phyloP scores from a whole-genome alignment of 2,329 filamentous ascomycete genomes.

The Aspergillus fijiensis region DNA sequence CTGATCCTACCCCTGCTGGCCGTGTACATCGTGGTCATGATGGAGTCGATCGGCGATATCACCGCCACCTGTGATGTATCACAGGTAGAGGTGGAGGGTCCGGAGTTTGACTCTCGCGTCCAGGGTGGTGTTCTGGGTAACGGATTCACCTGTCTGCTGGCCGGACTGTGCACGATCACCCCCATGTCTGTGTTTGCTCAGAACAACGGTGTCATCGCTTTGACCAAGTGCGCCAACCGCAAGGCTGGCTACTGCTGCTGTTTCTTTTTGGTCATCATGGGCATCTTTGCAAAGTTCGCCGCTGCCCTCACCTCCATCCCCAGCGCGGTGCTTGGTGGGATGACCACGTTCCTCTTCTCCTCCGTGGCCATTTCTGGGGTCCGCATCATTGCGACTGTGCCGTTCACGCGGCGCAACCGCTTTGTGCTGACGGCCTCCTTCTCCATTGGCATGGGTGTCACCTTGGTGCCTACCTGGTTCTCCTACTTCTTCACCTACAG shows the following conservation, averaged over 20 bases:
- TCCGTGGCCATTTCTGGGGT: constrained; percentile 66
- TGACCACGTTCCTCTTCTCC: constrained; percentile 65
- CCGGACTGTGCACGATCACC: constrained; percentile 64
- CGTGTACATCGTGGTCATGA: constrained; percentile 62
- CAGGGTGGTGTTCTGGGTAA: constrained; percentile 68
- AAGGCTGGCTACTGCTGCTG: constrained; percentile 67
- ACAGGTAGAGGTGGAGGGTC: constrained; percentile 62
- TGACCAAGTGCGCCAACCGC: constrained; percentile 67
- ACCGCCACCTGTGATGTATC: constrained; percentile 68
- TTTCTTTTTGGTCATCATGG: constrained; percentile 67
- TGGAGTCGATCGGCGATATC: constrained; percentile 68
- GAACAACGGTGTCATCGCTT: constrained; percentile 68
- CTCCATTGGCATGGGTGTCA: constrained; percentile 58
- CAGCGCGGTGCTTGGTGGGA: constrained; percentile 45
- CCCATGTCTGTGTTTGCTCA: constrained; percentile 69
- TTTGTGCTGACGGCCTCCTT: constrained; percentile 65
- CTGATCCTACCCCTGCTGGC: constrained; percentile 63
- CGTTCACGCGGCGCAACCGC: constrained; percentile 64
- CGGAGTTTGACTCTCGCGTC: constrained; percentile 65
- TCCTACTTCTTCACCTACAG: constrained; percentile 47
- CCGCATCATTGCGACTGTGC: constrained; percentile 62
- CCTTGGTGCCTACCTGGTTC: constrained; percentile 51
- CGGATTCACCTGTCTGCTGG: constrained; percentile 63
- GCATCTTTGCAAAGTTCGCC: constrained; percentile 69
- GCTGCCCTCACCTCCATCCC: constrained; percentile 68